A percentile compares a stretch with the other conserved stretches of the same genome.
phyloP scores from a whole-genome alignment of 208 protist species.

The Leptomonas seymouri region DNA sequence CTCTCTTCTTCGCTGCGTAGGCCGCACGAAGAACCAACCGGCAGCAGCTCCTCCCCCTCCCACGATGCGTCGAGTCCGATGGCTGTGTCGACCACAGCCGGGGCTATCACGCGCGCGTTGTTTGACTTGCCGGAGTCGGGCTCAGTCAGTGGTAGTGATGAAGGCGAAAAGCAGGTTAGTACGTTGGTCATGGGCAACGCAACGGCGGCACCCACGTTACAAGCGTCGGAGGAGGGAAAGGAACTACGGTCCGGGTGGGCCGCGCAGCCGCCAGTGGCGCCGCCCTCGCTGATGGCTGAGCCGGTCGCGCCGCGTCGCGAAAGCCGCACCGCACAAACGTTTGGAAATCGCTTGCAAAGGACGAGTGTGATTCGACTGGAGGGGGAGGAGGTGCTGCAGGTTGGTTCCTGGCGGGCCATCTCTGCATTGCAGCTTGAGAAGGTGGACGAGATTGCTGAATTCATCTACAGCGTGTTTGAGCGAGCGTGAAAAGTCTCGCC shows the following conservation, averaged over 20 bases:
- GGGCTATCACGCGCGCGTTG: constrained; percentile 8
- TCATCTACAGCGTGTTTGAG: constrained; percentile 73
- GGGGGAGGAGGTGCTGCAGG: constrained; percentile 29
- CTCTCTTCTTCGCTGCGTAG: background rate
- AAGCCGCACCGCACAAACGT: background rate
- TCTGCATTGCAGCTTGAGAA: constrained; percentile 35
- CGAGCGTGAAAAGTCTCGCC: background rate
- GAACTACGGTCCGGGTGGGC: background rate
- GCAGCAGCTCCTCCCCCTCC: background rate
- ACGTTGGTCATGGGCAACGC: background rate
- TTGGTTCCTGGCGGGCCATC: constrained; percentile 30
- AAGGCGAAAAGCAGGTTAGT: background rate
- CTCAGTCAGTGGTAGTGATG: background rate
- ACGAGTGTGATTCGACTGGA: constrained; percentile 1
- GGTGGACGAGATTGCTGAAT: constrained; percentile 63
- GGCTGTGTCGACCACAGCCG: constrained; percentile 7
- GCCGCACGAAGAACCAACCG: background rate
- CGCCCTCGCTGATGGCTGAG: background rate
- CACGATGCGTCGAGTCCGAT: background rate
- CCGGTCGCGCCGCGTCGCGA: background rate
- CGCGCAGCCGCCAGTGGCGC: background rate
- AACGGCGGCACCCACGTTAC: background rate
- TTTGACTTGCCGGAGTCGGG: constrained; percentile 7
- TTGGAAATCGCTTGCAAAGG: background rate
- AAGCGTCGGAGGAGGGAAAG: background rate